Percentiles rank a stretch among this genome's conserved stretches.
phyloP scores from a whole-genome alignment of 345 rosid species.

The Rhizophora apiculata region DNA sequence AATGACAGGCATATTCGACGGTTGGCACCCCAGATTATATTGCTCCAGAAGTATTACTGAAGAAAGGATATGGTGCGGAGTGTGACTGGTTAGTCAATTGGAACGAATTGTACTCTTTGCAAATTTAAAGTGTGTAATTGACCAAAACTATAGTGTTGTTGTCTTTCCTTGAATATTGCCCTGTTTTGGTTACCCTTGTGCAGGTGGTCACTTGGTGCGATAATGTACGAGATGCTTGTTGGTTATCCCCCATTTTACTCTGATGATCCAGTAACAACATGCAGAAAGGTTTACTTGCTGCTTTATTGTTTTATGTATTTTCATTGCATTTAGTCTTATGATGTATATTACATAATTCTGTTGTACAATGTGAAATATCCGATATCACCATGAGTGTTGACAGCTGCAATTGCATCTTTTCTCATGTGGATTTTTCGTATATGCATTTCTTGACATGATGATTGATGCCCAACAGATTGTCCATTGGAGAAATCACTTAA shows the following conservation, averaged over 20 bases:
- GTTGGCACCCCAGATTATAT: conserved; percentile 98
- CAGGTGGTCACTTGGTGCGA: conserved; percentile 97
- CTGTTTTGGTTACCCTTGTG: conserved; percentile 21
- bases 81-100: conserved; percentile 73
- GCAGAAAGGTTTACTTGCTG: conserved; percentile 71
- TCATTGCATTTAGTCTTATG: conserved; percentile 1
- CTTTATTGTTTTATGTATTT: neutral
- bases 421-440: neutral
- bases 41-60: conserved; percentile 90
- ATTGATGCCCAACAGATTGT: conserved; percentile 54
- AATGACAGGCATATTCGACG: conserved; percentile 74
- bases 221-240: conserved; percentile 88
- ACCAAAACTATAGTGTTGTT: neutral
- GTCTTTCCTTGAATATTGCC: conserved; percentile 13
- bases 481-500: conserved; percentile 77
- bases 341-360: neutral
- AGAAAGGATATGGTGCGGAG: conserved; percentile 94
- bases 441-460: conserved; percentile 1
- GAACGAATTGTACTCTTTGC: neutral
- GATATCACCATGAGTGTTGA: neutral
- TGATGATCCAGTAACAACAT: conserved; percentile 81
- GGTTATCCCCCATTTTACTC: conserved; percentile 85
- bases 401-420: neutral
- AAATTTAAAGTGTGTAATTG: neutral
- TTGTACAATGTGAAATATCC: neutral